Evolutionary conservation across 2,329 filamentous ascomycete species (phyloP).

Genomic region (Trichoderma harzianum): DNA sequence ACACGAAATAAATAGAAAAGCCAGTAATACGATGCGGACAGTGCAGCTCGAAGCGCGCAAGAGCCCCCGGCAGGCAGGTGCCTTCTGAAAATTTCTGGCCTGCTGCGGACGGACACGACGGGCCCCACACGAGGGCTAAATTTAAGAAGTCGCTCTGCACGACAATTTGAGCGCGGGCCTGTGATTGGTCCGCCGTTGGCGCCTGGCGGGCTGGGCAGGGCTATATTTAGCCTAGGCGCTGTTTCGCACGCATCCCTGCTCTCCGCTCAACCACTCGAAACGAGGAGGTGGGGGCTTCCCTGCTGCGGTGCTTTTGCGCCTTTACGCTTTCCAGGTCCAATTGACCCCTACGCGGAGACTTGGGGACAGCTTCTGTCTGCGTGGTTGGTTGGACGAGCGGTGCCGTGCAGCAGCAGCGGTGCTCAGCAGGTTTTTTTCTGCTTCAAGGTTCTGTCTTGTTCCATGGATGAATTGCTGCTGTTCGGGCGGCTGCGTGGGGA

Average conservation of each 20-base stretch:
- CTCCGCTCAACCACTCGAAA: slow-evolving; percentile 21
- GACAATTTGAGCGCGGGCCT: slow-evolving; percentile 25
- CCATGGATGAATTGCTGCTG: background rate
- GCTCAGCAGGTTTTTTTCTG: background rate
- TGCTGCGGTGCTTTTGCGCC: background rate
- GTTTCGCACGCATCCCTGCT: slow-evolving; percentile 18
- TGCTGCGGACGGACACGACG: slow-evolving; percentile 11
- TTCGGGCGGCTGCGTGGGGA: slow-evolving; percentile 8
- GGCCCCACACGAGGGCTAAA: slow-evolving; percentile 17
- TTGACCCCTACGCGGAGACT: slow-evolving; percentile 1
- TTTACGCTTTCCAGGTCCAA: background rate
- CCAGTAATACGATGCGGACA: background rate
- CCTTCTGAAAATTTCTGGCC: slow-evolving; percentile 8
- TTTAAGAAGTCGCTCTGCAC: slow-evolving; percentile 18
- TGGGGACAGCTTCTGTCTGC: background rate
- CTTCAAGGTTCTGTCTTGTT: background rate
- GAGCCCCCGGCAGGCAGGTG: background rate
- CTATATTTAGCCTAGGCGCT: slow-evolving; percentile 34
- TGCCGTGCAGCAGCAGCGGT: background rate
- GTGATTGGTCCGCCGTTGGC: slow-evolving; percentile 33
- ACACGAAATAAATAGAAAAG: background rate
- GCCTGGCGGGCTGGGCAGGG: slow-evolving; percentile 28
- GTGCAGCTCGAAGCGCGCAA: background rate
- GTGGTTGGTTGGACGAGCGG: slow-evolving; percentile 11
- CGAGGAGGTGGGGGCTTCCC: slow-evolving; percentile 15